phyloP scores from a whole-genome alignment of 352 stramenopile species.

The Blastocystis sp. region DNA sequence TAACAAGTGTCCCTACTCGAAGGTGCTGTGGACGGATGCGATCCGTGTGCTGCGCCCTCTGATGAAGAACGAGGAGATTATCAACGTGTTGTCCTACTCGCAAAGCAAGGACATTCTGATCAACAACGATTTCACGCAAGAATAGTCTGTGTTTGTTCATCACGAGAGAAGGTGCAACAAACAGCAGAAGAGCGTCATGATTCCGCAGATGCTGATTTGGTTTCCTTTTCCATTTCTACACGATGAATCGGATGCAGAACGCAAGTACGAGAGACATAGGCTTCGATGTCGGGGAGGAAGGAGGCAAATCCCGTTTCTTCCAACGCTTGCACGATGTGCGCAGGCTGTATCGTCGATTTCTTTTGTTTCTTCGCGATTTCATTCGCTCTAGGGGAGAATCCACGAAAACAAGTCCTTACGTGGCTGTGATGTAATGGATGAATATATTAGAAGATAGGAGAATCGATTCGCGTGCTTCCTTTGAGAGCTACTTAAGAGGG shows the following conservation, averaged over 20 bases:
- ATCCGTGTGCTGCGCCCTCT: conserved; percentile 39
- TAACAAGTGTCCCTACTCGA: conserved; percentile 54
- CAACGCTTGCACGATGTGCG: conserved; percentile 1
- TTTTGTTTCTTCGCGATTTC: conserved; percentile 19
- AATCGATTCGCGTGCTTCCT: conserved; percentile 31
- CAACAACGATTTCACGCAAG: conserved; percentile 17
- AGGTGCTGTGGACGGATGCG: conserved; percentile 40
- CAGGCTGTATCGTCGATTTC: conserved; percentile 43
- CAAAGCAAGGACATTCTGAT: conserved; percentile 41
- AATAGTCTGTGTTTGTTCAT: conserved; percentile 12
- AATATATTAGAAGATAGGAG: conserved; percentile 24
- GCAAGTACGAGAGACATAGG: background rate
- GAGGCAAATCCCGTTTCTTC: conserved; percentile 25
- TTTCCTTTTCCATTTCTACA: background rate
- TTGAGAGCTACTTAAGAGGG: background rate
- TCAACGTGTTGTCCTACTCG: conserved; percentile 32
- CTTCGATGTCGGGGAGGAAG: conserved; percentile 1
- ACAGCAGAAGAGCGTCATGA: too few species aligned
- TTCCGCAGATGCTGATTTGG: too few species aligned
- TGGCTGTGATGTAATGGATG: conserved; percentile 50
- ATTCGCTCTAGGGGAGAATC: conserved; percentile 11
- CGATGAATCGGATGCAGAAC: background rate
- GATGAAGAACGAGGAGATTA: conserved; percentile 68
- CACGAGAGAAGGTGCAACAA: too few species aligned
- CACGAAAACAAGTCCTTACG: background rate